phyloP scores from a whole-genome alignment of 768 basidiomycete genomes.

The Collybia sp. region DNA sequence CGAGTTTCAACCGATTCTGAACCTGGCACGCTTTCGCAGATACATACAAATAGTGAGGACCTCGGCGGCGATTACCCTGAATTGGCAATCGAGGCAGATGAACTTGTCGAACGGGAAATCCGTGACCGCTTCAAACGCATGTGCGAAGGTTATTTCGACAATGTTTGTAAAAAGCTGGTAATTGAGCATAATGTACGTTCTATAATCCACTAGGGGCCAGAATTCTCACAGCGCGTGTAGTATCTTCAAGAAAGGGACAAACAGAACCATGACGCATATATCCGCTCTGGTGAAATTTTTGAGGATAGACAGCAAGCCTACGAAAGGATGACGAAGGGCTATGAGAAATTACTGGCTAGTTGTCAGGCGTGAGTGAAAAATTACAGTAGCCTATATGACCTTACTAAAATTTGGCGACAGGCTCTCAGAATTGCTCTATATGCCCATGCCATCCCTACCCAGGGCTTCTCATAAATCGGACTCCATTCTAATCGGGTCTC shows the following conservation, averaged over 20 bases:
- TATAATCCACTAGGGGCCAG: not conserved
- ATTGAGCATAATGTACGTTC: constrained; percentile 80
- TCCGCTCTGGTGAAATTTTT: constrained; percentile 98
- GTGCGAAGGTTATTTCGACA: constrained; percentile 93
- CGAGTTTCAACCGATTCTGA: constrained; percentile 55
- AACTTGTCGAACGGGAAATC: constrained; percentile 80
- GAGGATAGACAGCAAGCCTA: constrained; percentile 99
- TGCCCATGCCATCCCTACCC: constrained; percentile 80
- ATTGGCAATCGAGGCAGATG: constrained; percentile 50
- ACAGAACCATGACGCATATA: constrained; percentile 97
- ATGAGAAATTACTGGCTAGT: constrained; percentile 85
- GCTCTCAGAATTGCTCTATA: constrained; percentile 85
- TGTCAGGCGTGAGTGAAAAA: constrained; percentile 69
- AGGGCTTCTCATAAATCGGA: constrained; percentile 76
- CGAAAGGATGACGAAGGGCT: constrained; percentile 96
- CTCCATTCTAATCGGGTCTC: constrained; percentile 72
- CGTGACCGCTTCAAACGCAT: constrained; percentile 88
- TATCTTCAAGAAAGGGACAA: constrained; percentile 95
- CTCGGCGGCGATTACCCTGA: constrained; percentile 33
- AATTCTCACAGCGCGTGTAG: constrained; percentile 50
- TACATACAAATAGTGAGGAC: constrained; percentile 16
- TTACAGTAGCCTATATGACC: not conserved
- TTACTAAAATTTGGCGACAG: constrained; percentile 29
- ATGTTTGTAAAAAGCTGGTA: constrained; percentile 84
- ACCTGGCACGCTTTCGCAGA: constrained; percentile 48